Percentiles rank a stretch among this genome's conserved stretches.
These are phyloP conservation scores for Aspergillus homomorphus DNA, from an alignment of 495 filamentous ascomycete genomes.

Conservation along the genomic window DNA sequence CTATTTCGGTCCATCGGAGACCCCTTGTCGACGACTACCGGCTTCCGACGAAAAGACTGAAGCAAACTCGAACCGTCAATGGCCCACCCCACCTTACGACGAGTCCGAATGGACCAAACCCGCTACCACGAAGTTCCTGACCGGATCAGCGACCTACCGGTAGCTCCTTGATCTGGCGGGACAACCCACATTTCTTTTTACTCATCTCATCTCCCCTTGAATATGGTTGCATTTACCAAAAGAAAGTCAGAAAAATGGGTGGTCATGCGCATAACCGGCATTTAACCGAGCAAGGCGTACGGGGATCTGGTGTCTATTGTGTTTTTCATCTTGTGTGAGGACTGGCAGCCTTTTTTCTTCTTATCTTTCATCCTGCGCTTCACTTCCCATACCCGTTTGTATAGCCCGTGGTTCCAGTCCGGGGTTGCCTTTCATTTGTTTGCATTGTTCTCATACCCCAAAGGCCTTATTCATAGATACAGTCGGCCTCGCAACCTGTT, in stretches of 20 bases:
- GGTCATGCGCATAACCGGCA: slow-evolving; percentile 28
- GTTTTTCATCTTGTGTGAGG: slow-evolving; percentile 20
- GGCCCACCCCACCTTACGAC: slow-evolving; percentile 94
- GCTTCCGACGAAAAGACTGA: slow-evolving; percentile 61
- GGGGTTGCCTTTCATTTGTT: slow-evolving; percentile 25
- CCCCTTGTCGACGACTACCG: slow-evolving; percentile 49
- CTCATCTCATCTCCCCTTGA: slow-evolving; percentile 17
- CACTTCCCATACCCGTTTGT: slow-evolving; percentile 18
- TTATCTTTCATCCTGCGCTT: slow-evolving; percentile 18
- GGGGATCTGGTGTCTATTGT: slow-evolving; percentile 32
- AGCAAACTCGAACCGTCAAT: slow-evolving; percentile 61
- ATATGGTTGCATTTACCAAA: slow-evolving; percentile 20
- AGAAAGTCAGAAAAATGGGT: slow-evolving; percentile 28
- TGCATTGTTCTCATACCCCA: slow-evolving; percentile 40
- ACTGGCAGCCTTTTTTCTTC: slow-evolving; percentile 23
- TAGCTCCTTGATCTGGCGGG: slow-evolving; percentile 25
- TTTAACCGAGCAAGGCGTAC: slow-evolving; percentile 38
- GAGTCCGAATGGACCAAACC: slow-evolving; percentile 88
- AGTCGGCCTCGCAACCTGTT: slow-evolving; percentile 40
- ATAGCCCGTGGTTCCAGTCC: slow-evolving; percentile 22
- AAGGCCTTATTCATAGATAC: slow-evolving; percentile 42
- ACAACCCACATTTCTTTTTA: slow-evolving; percentile 14
- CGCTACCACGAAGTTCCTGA: slow-evolving; percentile 69
- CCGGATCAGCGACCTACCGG: slow-evolving; percentile 47
- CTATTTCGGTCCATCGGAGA: slow-evolving; percentile 60